These are phyloP conservation scores for Jamesozyma gamospora DNA, from an alignment of 805 yeast species.

Conservation along the genomic window DNA sequence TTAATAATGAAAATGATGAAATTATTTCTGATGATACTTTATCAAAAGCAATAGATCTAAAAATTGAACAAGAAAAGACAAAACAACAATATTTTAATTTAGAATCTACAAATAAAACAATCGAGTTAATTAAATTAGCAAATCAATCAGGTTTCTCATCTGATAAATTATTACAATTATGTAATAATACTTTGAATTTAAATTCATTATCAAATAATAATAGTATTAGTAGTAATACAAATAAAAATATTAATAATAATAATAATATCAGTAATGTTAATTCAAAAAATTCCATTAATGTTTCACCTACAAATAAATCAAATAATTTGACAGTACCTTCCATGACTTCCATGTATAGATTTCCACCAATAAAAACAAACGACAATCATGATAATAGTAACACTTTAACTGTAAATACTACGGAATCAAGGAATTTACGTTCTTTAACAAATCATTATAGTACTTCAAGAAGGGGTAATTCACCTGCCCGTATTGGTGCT, in stretches of 20 bases:
- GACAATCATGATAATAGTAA: conserved; percentile 5
- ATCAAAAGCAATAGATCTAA: conserved; percentile 46
- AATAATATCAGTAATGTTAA: no score
- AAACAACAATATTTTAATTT: conserved; percentile 67
- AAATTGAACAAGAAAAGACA: conserved; percentile 69
- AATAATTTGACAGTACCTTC: not conserved
- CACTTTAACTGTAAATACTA: not conserved
- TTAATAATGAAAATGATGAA: not conserved
- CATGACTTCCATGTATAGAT: not conserved
- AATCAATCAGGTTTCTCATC: conserved; percentile 53
- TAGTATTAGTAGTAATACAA: not conserved
- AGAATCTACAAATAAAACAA: conserved; percentile 50
- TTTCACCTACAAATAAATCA: no score
- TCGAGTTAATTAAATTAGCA: conserved; percentile 56
- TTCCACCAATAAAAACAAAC: conserved; percentile 5
- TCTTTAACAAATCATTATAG: not conserved
- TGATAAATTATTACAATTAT: conserved; percentile 40
- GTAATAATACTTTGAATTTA: no score
- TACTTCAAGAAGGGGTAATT: conserved; percentile 35
- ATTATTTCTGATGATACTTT: conserved; percentile 42
- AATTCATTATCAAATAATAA: no score
- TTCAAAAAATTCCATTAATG: no score
- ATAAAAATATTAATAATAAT: conserved; percentile 4
- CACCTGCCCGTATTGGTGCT: conserved; percentile 68
- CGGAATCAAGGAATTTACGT: no score